These are phyloP conservation scores for Pelargonium myrrhifolium DNA, from an alignment of 441 rosid genomes.

Conservation along the genomic window DNA sequence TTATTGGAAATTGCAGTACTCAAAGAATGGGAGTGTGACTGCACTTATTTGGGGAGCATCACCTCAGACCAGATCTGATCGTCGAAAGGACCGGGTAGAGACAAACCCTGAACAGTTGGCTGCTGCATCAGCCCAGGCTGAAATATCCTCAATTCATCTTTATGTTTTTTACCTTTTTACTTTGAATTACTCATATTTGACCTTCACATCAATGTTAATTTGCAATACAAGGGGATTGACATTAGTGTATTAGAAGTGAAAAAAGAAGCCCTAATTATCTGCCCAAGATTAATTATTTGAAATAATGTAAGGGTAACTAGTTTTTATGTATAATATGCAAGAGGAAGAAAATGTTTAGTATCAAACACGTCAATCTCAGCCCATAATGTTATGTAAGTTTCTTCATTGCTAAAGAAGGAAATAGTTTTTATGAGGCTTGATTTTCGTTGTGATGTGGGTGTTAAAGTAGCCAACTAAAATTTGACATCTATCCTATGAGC, in stretches of 20 bases:
- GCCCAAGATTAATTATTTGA: not conserved
- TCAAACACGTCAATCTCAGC: not conserved
- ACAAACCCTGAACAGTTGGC: slow-evolving; percentile 96
- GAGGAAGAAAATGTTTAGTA: not conserved
- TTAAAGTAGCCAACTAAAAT: no score
- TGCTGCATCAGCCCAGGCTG: slow-evolving; percentile 96
- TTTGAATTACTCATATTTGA: slow-evolving; percentile 1
- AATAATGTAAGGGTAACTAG: not conserved
- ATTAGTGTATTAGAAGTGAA: not conserved
- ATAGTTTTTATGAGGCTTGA: no score
- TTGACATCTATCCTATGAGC: not conserved
- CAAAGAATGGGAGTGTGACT: slow-evolving; percentile 60
- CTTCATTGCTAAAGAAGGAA: not conserved
- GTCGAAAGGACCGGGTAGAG: slow-evolving; percentile 90
- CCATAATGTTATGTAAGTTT: not conserved
- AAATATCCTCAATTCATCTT: slow-evolving; percentile 63
- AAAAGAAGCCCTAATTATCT: not conserved
- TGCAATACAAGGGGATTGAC: not conserved
- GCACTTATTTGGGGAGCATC: slow-evolving; percentile 97
- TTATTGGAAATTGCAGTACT: slow-evolving; percentile 38
- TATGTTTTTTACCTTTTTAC: slow-evolving; percentile 7
- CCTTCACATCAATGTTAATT: not conserved
- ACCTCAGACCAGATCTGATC: slow-evolving; percentile 90
- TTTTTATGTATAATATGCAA: not conserved
- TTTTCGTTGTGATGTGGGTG: no score